Evolutionary conservation across 306 rosid genomes (phyloP).

Genomic region (Delonix regia): DNA sequence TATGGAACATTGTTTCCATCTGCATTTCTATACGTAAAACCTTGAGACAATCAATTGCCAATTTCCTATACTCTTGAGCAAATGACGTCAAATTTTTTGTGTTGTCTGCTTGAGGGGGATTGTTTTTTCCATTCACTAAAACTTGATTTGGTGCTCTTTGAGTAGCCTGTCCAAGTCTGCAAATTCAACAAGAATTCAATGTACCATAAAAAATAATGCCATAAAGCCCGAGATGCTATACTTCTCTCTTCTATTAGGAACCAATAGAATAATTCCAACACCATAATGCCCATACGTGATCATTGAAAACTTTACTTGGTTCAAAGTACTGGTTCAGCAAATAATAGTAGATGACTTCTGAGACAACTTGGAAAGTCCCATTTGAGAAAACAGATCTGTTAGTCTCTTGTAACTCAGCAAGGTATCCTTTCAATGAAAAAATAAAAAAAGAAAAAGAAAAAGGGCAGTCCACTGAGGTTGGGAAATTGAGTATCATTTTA

Average conservation of each 20-base stretch:
- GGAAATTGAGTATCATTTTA: background rate
- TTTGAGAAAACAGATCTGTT: background rate
- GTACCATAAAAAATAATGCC: constrained; percentile 16
- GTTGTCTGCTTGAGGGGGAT: constrained; percentile 54
- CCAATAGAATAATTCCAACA: constrained; percentile 13
- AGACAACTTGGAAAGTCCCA: background rate
- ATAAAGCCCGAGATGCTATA: background rate
- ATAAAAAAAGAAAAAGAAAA: background rate
- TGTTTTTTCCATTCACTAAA: constrained; percentile 50
- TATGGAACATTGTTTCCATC: constrained; percentile 87
- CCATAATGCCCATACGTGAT: background rate
- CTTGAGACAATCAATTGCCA: constrained; percentile 95
- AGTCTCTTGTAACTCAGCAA: background rate
- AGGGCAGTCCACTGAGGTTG: background rate
- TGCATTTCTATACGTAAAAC: constrained; percentile 97
- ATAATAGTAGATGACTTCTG: background rate
- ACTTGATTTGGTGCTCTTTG: constrained; percentile 59
- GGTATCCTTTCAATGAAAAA: background rate
- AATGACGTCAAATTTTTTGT: constrained; percentile 76
- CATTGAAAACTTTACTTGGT: background rate
- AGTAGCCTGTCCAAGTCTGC: constrained; percentile 80
- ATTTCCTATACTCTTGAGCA: constrained; percentile 90
- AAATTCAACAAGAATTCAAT: constrained; percentile 39
- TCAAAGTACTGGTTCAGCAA: background rate
- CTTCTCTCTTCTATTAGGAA: constrained; percentile 25